Percentiles rank a stretch among this genome's conserved stretches.
Conservation (phyloP, 2,329 filamentous ascomycete species). For the Beauveria varroae region DNA sequence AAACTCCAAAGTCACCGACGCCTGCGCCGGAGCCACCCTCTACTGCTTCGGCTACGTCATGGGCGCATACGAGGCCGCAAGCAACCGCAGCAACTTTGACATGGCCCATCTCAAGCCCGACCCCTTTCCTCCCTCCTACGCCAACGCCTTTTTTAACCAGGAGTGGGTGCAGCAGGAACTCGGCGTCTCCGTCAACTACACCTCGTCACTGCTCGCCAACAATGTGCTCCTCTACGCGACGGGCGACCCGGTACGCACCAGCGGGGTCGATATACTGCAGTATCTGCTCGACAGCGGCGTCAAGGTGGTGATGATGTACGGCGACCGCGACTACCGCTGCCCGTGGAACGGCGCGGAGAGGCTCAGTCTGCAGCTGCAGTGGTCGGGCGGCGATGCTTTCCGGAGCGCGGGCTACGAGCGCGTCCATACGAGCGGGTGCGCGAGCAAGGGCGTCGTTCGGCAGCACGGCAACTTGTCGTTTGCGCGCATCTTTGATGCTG, state of each 20-base stretch:
- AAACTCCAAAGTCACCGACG: slow-evolving; percentile 26
- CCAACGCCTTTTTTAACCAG: slow-evolving; percentile 56
- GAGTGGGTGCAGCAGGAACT: slow-evolving; percentile 48
- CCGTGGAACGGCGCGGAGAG: slow-evolving; percentile 63
- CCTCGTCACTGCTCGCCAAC: slow-evolving; percentile 28
- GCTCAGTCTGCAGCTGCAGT: slow-evolving; percentile 52
- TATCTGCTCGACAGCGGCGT: slow-evolving; percentile 52
- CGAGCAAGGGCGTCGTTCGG: slow-evolving; percentile 63
- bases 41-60: slow-evolving; percentile 14
- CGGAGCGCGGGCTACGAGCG: slow-evolving; percentile 59
- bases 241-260: background rate
- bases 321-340: slow-evolving; percentile 51
- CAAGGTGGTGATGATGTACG: slow-evolving; percentile 62
- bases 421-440: slow-evolving; percentile 56
- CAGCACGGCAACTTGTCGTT: slow-evolving; percentile 67
- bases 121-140: slow-evolving; percentile 53
- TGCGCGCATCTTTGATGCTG: slow-evolving; percentile 54
- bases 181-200: slow-evolving; percentile 52
- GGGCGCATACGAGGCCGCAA: background rate
- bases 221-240: background rate
- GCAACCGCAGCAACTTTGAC: slow-evolving; percentile 36
- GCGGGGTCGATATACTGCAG: slow-evolving; percentile 36
- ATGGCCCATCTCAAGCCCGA: slow-evolving; percentile 46
- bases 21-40: slow-evolving; percentile 17
- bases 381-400: slow-evolving; percentile 42